These are phyloP conservation scores for Fusarium marasasianum DNA, from an alignment of 2,329 filamentous ascomycete species.

Conservation along the genomic window DNA sequence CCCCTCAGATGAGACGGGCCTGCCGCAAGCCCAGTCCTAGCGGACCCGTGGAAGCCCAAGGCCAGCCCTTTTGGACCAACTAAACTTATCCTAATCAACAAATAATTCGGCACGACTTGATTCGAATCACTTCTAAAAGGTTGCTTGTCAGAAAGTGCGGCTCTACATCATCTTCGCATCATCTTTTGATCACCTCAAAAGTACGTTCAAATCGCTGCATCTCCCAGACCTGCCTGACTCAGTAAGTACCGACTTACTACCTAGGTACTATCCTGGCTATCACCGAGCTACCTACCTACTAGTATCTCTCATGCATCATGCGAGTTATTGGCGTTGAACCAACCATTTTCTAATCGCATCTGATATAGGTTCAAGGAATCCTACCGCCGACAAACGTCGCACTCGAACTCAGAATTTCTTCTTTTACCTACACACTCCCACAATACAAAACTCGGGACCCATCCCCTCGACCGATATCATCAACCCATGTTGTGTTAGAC, in stretches of 20 bases:
- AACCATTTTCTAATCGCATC: constrained; percentile 41
- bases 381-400: constrained; percentile 20
- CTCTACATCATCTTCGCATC: not conserved
- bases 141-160: not conserved
- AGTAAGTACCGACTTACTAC: constrained; percentile 1
- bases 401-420: constrained; percentile 2
- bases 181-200: not conserved
- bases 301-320: constrained; percentile 38
- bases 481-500: constrained; percentile 28
- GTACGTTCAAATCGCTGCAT: constrained; percentile 5
- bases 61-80: constrained; percentile 10
- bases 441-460: not conserved
- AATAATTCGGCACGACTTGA: not conserved
- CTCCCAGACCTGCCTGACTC: constrained; percentile 1
- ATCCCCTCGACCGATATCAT: not conserved
- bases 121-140: constrained; percentile 2
- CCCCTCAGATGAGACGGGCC: constrained; percentile 23
- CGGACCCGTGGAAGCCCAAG: not conserved
- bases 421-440: not conserved
- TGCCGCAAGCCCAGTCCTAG: constrained; percentile 10
- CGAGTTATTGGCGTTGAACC: constrained; percentile 34
- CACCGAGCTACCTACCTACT: not conserved
- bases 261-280: not conserved
- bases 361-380: constrained; percentile 23
- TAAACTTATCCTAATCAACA: constrained; percentile 2